Base-by-base conservation (phyloP, 2,329 filamentous ascomycete genomes). In the Cercospora sesami region DNA sequence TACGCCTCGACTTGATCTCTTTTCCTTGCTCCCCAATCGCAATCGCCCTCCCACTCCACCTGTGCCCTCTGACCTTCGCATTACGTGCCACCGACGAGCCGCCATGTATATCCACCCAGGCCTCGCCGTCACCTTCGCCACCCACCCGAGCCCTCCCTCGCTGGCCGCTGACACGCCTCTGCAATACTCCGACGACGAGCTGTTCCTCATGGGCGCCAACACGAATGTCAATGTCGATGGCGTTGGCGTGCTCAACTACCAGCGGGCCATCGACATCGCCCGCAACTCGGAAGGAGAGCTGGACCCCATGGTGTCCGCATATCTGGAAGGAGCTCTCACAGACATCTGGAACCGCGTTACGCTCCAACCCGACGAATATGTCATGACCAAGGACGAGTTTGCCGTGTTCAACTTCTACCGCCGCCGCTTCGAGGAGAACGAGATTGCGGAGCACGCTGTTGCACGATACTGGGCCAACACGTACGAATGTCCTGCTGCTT, bases 331-430 rank as follows among this genome's bases (percentile, higher is more conserved):
- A 61, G 89, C 87, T 31, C 81, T 93, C 60, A 76, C 80, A 1
- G 82, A 86, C 70, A 86, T 94, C 71, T 94, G 91, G 91, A 77
- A 76, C 53, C 89, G 87, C 73, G 85, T 96, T 66, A 81, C 89
- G 73, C 82, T 83, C 3, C 82, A 89, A 33, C 91, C 91, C 1
- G 80, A 86, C 61, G 83, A 83, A n/a, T 96, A 94, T 79, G 80
- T 95, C 71, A 88, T 96, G 82, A 88, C 83, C 36, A 83, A 86
- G 70, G 88, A 92, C 79, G 92, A 96, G 80, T 96, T 95, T 75
- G 88, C 91, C 64, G 85, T 96, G 68, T 93, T 96, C 86, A 96
- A 95, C 82, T 94, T 90, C 79, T 94, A 91, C 79, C 89, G 91
- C 70, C 80, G 86, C 70, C 86, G 90, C 9, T 93, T 90, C 76